A percentile compares a stretch with the other conserved stretches of the same genome.
phyloP scores from a whole-genome alignment of 352 stramenopile genomes.

The Globisporangium parvum region DNA sequence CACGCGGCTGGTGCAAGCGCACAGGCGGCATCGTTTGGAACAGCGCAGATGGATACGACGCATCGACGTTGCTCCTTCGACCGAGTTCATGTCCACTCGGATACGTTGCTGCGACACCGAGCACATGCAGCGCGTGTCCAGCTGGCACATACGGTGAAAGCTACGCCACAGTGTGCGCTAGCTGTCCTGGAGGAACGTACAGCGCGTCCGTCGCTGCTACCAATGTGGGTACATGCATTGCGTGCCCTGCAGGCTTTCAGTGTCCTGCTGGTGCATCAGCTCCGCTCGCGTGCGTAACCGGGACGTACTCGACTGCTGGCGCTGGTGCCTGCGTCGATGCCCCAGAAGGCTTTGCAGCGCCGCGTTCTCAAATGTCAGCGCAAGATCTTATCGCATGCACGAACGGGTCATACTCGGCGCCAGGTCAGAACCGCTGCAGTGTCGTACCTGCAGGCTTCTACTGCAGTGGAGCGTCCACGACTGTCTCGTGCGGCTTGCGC shows the following conservation, averaged over 20 bases:
- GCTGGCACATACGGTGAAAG: constrained; percentile 31
- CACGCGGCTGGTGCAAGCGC: constrained; percentile 39
- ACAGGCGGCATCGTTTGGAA: constrained; percentile 46
- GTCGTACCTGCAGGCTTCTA: constrained; percentile 36
- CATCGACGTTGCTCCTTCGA: constrained; percentile 36
- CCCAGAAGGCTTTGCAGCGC: constrained; percentile 32
- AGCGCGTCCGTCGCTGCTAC: constrained; percentile 23
- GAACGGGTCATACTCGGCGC: constrained; percentile 51
- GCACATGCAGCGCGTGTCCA: constrained; percentile 27
- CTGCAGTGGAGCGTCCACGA: constrained; percentile 11
- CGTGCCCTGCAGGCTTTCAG: constrained; percentile 38
- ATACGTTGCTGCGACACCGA: constrained; percentile 8
- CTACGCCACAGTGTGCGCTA: constrained; percentile 22
- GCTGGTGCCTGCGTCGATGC: constrained; percentile 28
- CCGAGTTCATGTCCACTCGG: constrained; percentile 32
- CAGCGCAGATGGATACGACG: constrained; percentile 43
- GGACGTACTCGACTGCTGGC: constrained; percentile 28
- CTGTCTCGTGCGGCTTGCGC: constrained; percentile 25
- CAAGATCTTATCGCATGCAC: constrained; percentile 28
- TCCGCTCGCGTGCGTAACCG: constrained; percentile 24
- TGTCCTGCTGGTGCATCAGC: constrained; percentile 20
- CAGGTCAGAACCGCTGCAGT: constrained; percentile 37
- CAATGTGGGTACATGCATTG: constrained; percentile 22
- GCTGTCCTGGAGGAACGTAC: constrained; percentile 42
- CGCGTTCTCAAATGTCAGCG: constrained; percentile 23